A percentile compares a stretch with the other conserved stretches of the same genome.
Conservation (phyloP, 306 rosid species). For the Rosa rugosa region DNA sequence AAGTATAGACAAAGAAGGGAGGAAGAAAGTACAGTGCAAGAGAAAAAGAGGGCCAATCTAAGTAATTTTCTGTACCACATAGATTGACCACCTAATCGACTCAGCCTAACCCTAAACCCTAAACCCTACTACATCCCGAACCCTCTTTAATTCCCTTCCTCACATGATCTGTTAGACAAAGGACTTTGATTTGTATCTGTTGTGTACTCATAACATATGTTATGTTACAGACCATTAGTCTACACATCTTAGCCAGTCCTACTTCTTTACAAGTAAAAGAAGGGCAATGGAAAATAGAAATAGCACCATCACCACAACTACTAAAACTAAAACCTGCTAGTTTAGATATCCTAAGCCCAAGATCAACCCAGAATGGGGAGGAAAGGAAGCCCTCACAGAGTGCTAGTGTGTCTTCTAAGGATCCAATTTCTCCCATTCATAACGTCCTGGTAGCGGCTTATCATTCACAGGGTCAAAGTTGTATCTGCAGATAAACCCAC, state of each 20-base stretch:
- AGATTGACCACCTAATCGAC: slow-evolving; percentile 54
- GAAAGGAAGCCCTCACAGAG: slow-evolving; percentile 45
- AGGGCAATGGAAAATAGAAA: slow-evolving; percentile 85
- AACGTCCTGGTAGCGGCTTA: slow-evolving; percentile 84
- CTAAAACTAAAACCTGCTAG: slow-evolving; percentile 64
- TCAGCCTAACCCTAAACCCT: slow-evolving; percentile 39
- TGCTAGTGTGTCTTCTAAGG: slow-evolving; percentile 38
- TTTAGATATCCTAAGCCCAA: slow-evolving; percentile 32
- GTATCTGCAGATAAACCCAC: slow-evolving; percentile 65
- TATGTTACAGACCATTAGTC: slow-evolving; percentile 85
- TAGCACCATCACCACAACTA: slow-evolving; percentile 71
- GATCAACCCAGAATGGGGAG: slow-evolving; percentile 41
- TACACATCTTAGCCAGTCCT: slow-evolving; percentile 63
- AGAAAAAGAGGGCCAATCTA: slow-evolving; percentile 35
- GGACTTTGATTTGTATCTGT: slow-evolving; percentile 68
- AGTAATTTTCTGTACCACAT: slow-evolving; percentile 73
- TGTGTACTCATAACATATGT: slow-evolving; percentile 72
- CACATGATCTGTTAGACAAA: slow-evolving; percentile 86
- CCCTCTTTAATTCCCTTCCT: slow-evolving; percentile 37
- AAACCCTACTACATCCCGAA: slow-evolving; percentile 41
- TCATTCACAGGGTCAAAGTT: slow-evolving; percentile 88
- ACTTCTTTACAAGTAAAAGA: slow-evolving; percentile 85
- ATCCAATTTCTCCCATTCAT: slow-evolving; percentile 74
- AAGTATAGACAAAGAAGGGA: slow-evolving; percentile 68
- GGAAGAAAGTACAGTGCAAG: slow-evolving; percentile 62